Conservation (phyloP, 2,329 filamentous ascomycete species). For the Simplicillium aogashimaense region DNA sequence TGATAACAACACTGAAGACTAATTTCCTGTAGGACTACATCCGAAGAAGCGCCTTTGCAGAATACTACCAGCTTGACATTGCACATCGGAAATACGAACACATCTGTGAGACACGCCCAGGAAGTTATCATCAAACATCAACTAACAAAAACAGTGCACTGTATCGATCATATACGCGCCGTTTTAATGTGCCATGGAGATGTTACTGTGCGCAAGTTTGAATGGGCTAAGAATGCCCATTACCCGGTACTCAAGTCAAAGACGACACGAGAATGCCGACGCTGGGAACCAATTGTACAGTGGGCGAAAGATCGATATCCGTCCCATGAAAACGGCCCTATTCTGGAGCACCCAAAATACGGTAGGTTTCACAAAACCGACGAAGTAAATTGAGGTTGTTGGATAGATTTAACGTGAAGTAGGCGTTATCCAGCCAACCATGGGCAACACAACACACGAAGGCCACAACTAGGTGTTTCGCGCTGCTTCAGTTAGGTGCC, state of each 20-base stretch:
- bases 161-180: slow-evolving; percentile 9
- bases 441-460: no score
- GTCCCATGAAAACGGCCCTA: slow-evolving; percentile 1
- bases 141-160: slow-evolving; percentile 8
- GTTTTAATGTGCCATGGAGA: slow-evolving; percentile 10
- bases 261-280: slow-evolving; percentile 6
- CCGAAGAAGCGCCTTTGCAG: slow-evolving; percentile 7
- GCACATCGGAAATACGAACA: no score
- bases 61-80: slow-evolving; percentile 4
- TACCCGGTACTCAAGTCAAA: slow-evolving; percentile 1
- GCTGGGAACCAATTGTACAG: slow-evolving; percentile 5
- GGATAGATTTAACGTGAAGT: no score
- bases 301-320: slow-evolving; percentile 1
- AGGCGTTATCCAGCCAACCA: no score
- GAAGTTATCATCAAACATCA: slow-evolving; percentile 4
- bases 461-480: no score
- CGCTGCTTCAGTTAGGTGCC: no score
- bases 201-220: slow-evolving; percentile 4
- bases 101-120: background rate
- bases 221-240: slow-evolving; percentile 5
- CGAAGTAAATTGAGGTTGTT: no score
- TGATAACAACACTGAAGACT: no score
- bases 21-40: slow-evolving; percentile 1
- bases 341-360: slow-evolving; percentile 1
- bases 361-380: background rate